Evolutionary conservation across 2,329 filamentous ascomycete genomes (phyloP).

Genomic region (Lecanoromycetidae sp.): DNA sequence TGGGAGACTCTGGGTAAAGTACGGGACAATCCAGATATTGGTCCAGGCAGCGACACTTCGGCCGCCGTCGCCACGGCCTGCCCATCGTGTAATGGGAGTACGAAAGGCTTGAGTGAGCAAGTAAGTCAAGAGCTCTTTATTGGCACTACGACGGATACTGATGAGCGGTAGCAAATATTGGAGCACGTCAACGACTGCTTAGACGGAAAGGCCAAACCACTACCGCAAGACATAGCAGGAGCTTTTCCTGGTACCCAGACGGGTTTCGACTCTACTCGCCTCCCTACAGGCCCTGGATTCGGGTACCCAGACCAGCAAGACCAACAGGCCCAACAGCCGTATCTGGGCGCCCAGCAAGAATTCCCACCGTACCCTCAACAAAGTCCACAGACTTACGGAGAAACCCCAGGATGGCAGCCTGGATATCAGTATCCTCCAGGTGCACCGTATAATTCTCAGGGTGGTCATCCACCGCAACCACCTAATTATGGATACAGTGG

Average conservation of each 20-base stretch:
- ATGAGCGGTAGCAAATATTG: too few relatives aligned
- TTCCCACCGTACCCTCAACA: constrained; percentile 5
- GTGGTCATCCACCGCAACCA: background rate
- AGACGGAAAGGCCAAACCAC: too few relatives aligned
- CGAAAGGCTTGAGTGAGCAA: too few relatives aligned
- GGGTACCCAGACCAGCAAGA: constrained; percentile 17
- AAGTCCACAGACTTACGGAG: constrained; percentile 1
- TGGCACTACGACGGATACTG: too few relatives aligned
- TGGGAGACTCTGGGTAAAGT: constrained; percentile 7
- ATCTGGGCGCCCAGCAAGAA: background rate
- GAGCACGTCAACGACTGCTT: background rate
- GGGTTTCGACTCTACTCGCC: constrained; percentile 11
- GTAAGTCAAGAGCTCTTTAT: too few relatives aligned
- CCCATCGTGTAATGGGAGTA: too few relatives aligned
- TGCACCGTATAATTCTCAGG: background rate
- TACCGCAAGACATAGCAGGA: constrained; percentile 1
- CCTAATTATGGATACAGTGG: constrained; percentile 8
- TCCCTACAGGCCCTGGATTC: constrained; percentile 19
- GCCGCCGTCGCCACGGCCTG: background rate
- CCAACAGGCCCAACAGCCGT: constrained; percentile 14
- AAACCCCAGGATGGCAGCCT: constrained; percentile 8
- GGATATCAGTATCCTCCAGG: constrained; percentile 2
- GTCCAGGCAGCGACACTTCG: background rate
- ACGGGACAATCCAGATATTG: background rate
- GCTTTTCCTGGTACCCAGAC: constrained; percentile 14